Evolutionary conservation across 306 rosid genomes (phyloP), one percentile per base, ranked within the genome.

Genomic region (Fragaria nilgerrensis): DNA sequence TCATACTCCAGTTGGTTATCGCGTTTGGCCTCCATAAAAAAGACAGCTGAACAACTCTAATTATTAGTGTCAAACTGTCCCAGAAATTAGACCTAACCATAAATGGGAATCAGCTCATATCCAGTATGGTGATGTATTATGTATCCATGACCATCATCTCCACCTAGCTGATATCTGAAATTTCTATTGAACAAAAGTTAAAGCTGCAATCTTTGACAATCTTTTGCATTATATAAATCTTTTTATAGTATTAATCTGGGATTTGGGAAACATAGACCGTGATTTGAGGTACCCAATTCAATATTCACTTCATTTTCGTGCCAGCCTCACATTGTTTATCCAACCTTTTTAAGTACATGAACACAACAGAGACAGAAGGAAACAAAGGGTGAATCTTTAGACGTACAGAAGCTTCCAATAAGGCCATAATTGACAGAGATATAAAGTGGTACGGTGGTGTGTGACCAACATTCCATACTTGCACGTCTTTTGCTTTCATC

Each of bases 371-470:
- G 47, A 14, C 20, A 10, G 70, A 36, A 65, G 7, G 43, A 17
- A 65, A 16, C n/a, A 65, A 65, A 65, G n/a, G 15, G 47, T 36
- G 47, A 65, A 65, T 65, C 47, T 65, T 65, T 17, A 65, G n/a
- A n/a, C n/a, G n/a, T 65, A 34, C 25, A 65, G 48, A 65, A 65
- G 7, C 47, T 65, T 65, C 70, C 25, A 65, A 15, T 25, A 25
- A 12, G 1, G 13, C 14, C 23, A 59, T 15, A 58, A 12, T 16
- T 16, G 55, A 49, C 20, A 49, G 56, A 50, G 36, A 32, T 32
- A 32, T 32, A 32, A 3, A 32, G 34, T 32, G 34, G 56, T 50
- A 50, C 22, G 2, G 61, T 53, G 11, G 62, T n/a, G 22, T 27
- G 39, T 14, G 39, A 25, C 37, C 39, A 59, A 61, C 67, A 61